phyloP scores from a whole-genome alignment of 2,329 filamentous ascomycete species.

The Calonectria ilicicola region DNA sequence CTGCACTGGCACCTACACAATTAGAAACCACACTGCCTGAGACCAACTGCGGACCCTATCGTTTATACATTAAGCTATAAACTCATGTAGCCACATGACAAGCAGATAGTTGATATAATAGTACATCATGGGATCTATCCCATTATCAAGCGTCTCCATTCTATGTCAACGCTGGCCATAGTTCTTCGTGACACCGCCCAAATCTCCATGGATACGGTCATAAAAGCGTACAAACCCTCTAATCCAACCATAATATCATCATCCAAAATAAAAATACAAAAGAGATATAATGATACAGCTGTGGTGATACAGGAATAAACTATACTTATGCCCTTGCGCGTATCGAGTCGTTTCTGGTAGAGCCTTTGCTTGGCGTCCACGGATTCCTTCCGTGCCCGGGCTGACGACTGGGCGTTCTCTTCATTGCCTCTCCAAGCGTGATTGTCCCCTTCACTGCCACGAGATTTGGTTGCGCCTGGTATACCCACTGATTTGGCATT shows the following conservation, averaged over 20 bases:
- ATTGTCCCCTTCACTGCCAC: constrained; percentile 49
- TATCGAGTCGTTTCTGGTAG: constrained; percentile 37
- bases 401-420: constrained; percentile 29
- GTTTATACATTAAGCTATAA: not conserved
- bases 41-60: not conserved
- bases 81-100: not conserved
- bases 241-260: not conserved
- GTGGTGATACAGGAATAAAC: not conserved
- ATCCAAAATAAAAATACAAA: constrained; percentile 4
- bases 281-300: constrained; percentile 20
- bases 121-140: not conserved
- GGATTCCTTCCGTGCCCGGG: constrained; percentile 38
- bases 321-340: constrained; percentile 41
- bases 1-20: not conserved
- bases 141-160: not conserved
- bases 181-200: not conserved
- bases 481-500: constrained; percentile 50
- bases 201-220: constrained; percentile 4
- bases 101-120: not conserved
- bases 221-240: not conserved
- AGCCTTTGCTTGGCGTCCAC: constrained; percentile 40
- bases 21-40: not conserved
- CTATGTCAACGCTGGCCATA: constrained; percentile 1
- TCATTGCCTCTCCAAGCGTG: constrained; percentile 50
- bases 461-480: constrained; percentile 48